phyloP scores from a whole-genome alignment of 768 basidiomycete species.

The Tremella yokohamensis region DNA sequence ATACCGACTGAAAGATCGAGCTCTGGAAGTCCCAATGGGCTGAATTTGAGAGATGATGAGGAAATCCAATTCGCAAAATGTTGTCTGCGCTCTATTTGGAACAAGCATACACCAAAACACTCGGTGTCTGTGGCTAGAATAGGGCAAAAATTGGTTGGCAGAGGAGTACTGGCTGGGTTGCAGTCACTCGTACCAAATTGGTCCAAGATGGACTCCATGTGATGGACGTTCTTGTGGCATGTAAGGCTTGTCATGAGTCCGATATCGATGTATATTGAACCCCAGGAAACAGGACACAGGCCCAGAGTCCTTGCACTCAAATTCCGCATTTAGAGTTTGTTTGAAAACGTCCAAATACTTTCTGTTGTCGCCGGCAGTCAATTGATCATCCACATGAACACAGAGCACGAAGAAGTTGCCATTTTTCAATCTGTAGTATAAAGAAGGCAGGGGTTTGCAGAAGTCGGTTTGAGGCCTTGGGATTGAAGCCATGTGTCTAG shows the following conservation, averaged over 20 bases:
- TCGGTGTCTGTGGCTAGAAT: too few relatives aligned
- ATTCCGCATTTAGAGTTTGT: conserved; percentile 4
- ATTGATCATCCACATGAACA: conserved; percentile 25
- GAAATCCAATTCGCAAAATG: too few relatives aligned
- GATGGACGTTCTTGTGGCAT: conserved; percentile 17
- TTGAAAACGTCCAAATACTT: conserved; percentile 9
- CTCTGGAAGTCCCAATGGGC: too few relatives aligned
- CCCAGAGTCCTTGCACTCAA: conserved; percentile 16
- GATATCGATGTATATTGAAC: conserved; percentile 17
- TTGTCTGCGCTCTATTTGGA: too few relatives aligned
- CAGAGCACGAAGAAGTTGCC: conserved; percentile 8
- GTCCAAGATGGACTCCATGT: conserved; percentile 8
- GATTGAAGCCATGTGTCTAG: conserved; percentile 18
- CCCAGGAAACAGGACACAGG: conserved; percentile 15
- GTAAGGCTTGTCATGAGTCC: conserved; percentile 7
- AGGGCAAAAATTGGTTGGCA: neutral
- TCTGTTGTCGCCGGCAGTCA: conserved; percentile 17
- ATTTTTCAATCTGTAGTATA: neutral
- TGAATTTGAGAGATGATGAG: too few relatives aligned
- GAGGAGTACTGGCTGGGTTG: neutral
- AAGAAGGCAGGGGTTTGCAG: conserved; percentile 22
- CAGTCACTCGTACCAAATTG: conserved; percentile 2
- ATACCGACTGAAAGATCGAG: too few relatives aligned
- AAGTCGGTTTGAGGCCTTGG: conserved; percentile 9
- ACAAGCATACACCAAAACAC: too few relatives aligned